phyloP scores from a whole-genome alignment of 2,329 filamentous ascomycete species.

The Cladosporium cucumerinum region DNA sequence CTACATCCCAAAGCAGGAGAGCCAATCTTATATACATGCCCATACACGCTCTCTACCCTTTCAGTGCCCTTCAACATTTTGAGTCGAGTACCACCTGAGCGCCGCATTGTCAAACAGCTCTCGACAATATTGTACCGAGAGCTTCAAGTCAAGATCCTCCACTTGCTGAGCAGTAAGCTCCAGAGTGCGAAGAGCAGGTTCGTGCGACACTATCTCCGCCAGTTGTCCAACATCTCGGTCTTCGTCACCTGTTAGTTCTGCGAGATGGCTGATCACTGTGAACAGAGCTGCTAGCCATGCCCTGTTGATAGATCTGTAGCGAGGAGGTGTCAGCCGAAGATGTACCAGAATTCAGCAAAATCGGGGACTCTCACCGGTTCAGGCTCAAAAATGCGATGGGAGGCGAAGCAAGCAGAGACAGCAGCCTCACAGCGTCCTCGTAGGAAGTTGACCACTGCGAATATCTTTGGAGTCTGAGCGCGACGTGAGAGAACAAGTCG shows the following conservation, averaged over 20 bases:
- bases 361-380: background rate
- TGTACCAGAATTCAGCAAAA: background rate
- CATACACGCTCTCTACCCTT: background rate
- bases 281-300: background rate
- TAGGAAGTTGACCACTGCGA: background rate
- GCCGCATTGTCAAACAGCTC: background rate
- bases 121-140: background rate
- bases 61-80: background rate
- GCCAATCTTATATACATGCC: background rate
- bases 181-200: background rate
- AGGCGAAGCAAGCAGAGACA: background rate
- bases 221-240: background rate
- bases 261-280: background rate
- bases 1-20: background rate
- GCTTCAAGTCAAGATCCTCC: background rate
- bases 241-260: background rate
- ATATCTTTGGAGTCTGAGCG: background rate
- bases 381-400: background rate
- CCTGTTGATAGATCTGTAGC: background rate
- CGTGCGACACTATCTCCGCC: background rate
- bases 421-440: background rate
- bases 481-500: background rate
- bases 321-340: background rate
- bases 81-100: background rate
- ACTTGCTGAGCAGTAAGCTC: background rate